These are phyloP conservation scores for Colletotrichum viniferum DNA, from an alignment of 2,329 filamentous ascomycete species.

Conservation along the genomic window DNA sequence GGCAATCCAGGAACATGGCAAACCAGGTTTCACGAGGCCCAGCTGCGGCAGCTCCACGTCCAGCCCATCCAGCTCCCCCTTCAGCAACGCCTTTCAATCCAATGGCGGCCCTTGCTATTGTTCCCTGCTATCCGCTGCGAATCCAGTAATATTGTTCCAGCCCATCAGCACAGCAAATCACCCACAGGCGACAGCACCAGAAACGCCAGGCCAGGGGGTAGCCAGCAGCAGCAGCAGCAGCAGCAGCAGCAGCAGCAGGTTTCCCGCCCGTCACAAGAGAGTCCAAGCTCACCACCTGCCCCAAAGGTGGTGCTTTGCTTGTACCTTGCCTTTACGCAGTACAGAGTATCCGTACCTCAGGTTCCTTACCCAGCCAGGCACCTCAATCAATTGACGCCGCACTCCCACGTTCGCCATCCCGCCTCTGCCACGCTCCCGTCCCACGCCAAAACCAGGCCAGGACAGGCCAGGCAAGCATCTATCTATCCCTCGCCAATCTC, in stretches of 20 bases:
- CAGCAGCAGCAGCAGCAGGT: background rate
- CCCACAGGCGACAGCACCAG: background rate
- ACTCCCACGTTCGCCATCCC: background rate
- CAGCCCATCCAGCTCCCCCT: background rate
- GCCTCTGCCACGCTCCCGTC: background rate
- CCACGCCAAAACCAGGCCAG: background rate
- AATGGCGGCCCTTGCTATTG: background rate
- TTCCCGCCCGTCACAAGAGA: slow-evolving; percentile 1
- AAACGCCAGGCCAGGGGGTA: background rate
- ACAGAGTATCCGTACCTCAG: background rate
- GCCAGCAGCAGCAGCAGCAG: background rate
- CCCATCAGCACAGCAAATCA: background rate
- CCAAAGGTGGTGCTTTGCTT: background rate
- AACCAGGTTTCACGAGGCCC: background rate
- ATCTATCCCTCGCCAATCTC: slow-evolving; percentile 16
- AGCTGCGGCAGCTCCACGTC: background rate
- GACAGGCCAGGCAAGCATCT: slow-evolving; percentile 1
- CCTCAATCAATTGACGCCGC: background rate
- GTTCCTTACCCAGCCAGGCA: background rate
- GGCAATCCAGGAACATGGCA: background rate
- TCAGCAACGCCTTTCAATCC: background rate
- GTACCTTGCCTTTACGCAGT: background rate
- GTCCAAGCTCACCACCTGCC: slow-evolving; percentile 17
- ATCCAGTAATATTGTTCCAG: slow-evolving; percentile 12
- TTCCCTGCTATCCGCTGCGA: background rate